These are phyloP conservation scores for Aspergillus baeticus DNA, from an alignment of 495 filamentous ascomycete species.

Conservation along the genomic window DNA sequence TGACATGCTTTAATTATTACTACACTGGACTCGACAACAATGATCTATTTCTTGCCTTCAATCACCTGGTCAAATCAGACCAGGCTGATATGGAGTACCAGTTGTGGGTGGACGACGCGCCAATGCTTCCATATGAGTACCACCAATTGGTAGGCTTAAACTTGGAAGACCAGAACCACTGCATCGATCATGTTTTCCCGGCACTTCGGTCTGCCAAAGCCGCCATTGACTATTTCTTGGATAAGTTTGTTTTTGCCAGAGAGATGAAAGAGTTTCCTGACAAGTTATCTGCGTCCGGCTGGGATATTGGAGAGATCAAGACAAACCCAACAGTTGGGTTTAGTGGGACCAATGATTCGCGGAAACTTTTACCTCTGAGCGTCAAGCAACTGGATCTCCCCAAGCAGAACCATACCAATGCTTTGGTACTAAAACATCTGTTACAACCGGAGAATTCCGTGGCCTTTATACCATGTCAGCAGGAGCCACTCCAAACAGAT, in stretches of 20 bases:
- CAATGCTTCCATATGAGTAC: conserved; percentile 36
- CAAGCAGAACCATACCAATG: conserved; percentile 59
- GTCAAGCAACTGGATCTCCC: conserved; percentile 57
- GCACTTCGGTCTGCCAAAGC: conserved; percentile 47
- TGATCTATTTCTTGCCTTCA: conserved; percentile 50
- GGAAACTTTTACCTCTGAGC: conserved; percentile 54
- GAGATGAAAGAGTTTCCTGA: conserved; percentile 60
- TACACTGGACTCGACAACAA: conserved; percentile 55
- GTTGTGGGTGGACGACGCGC: conserved; percentile 44
- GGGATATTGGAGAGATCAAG: conserved; percentile 50
- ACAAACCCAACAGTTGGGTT: conserved; percentile 58
- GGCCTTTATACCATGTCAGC: neutral
- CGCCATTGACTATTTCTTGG: conserved; percentile 60
- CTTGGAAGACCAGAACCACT: conserved; percentile 47
- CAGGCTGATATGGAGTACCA: conserved; percentile 56
- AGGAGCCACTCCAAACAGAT: neutral
- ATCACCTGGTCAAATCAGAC: conserved; percentile 52
- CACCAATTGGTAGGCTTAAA: conserved; percentile 56
- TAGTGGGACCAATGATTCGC: conserved; percentile 69
- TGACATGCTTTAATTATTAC: conserved; percentile 69
- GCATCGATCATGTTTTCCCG: conserved; percentile 45
- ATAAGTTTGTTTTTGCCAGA: conserved; percentile 58
- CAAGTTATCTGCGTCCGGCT: conserved; percentile 66
- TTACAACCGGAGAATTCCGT: conserved; percentile 30
- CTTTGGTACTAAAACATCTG: conserved; percentile 57